A percentile compares a stretch with the other conserved stretches of the same genome.
Conservation (phyloP, 2,329 filamentous ascomycete genomes). For the Colletotrichum eremochloae region DNA sequence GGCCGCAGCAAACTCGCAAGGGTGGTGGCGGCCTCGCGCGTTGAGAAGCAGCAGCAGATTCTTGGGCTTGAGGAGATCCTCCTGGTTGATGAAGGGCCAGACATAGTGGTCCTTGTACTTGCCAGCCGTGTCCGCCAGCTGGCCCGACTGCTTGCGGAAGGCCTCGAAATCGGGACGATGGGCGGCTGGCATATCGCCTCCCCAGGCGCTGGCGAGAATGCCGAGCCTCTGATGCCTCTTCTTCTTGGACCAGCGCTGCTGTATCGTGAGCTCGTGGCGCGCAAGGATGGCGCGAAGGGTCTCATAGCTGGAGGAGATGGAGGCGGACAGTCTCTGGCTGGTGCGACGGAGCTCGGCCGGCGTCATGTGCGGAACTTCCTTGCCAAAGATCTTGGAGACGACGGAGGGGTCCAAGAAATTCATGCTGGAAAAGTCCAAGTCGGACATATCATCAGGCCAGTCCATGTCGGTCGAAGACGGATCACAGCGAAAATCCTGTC, state of each 20-base stretch:
- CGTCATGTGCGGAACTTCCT: neutral
- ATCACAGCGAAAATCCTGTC: neutral
- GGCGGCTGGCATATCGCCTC: neutral
- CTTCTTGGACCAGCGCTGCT: neutral
- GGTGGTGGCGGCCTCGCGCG: neutral
- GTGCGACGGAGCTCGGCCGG: neutral
- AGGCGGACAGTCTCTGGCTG: neutral
- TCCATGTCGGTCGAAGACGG: neutral
- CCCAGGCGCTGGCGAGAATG: neutral
- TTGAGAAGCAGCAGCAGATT: neutral
- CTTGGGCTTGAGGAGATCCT: neutral
- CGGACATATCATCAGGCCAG: neutral
- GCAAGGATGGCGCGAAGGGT: neutral
- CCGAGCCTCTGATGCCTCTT: neutral
- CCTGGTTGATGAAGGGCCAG: neutral
- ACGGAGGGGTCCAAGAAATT: neutral
- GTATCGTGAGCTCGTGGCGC: neutral
- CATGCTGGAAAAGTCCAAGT: neutral
- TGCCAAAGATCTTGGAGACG: neutral
- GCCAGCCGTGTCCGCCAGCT: too few relatives aligned
- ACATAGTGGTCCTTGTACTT: neutral
- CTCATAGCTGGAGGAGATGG: neutral
- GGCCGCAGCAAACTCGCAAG: neutral
- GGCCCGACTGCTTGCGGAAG: neutral
- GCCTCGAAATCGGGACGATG: neutral